Evolutionary conservation across 345 rosid genomes (phyloP), one percentile per base, ranked within the genome.

Genomic region (Aquilaria sinensis): DNA sequence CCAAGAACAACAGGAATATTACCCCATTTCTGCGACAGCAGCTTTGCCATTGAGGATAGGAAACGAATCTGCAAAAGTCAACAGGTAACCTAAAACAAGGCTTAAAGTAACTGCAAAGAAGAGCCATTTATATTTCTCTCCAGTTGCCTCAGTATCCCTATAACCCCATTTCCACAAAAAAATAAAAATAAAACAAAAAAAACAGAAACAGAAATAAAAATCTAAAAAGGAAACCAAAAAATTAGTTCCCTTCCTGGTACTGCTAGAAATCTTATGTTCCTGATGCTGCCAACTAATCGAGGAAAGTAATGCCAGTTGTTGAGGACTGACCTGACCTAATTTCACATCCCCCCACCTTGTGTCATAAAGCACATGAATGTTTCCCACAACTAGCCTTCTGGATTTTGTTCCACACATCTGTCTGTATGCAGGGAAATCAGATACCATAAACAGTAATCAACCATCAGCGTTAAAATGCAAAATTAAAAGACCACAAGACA

Each of bases 271-370:
- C 32, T 50, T 41, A 47, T 53, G 23, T 23, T 23, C 23, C 23
- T 23, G 23, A 23, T 23, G 23, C 23, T 23, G 23, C 23, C 23
- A 23, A 23, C 23, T 23, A 23, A 0, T 23, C 23, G 23, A 50
- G 33, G 45, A 32, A 51, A 46, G 33, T 54, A 61, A 49, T 23
- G 60, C 55, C 53, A 59, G 68, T 23, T 23, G 23, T 23, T 23
- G 23, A 53, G n/a, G 6, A 71, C 90, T 67, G 77, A 84, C 97
- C 75, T 90, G 96, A 49, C 90, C 92, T 53, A 90, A 65, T 78
- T 90, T 90, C 62, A 90, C 75, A 23, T 90, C 97, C 61, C 97
- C 92, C 63, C 81, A 76, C 60, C 66, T 79, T 34, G 97, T 92
- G 59, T 72, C 74, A 71, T 70, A 90, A 57, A 85, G 79, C 70